Conservation (phyloP, 495 filamentous ascomycete genomes). For the Aspergillus incahuasiensis region DNA sequence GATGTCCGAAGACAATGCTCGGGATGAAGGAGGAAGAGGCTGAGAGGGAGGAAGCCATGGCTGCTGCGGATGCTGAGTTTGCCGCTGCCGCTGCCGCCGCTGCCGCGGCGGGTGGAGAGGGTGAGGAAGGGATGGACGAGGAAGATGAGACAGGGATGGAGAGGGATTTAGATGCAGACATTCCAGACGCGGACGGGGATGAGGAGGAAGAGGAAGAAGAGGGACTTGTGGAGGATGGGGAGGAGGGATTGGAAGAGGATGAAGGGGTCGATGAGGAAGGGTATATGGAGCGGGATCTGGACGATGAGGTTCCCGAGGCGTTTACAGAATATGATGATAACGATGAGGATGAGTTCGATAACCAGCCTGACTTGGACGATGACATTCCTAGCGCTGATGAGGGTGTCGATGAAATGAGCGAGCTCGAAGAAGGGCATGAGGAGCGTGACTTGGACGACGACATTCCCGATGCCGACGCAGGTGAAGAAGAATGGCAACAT, state of each 20-base stretch:
- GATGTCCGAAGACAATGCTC: conserved; percentile 69
- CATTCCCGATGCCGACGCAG: conserved; percentile 35
- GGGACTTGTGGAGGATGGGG: conserved; percentile 28
- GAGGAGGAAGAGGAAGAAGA: conserved; percentile 8
- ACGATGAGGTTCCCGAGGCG: conserved; percentile 49
- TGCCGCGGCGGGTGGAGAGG: conserved; percentile 25
- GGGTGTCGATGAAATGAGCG: conserved; percentile 26
- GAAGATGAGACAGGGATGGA: conserved; percentile 35
- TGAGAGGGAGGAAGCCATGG: conserved; percentile 74
- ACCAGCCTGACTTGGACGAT: conserved; percentile 41
- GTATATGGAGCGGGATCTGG: conserved; percentile 45
- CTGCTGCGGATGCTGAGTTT: conserved; percentile 62
- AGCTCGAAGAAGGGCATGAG: conserved; percentile 22
- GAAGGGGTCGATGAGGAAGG: conserved; percentile 39
- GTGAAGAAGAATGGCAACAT: conserved; percentile 51
- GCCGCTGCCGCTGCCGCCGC: conserved; percentile 58
- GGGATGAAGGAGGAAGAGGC: conserved; percentile 73
- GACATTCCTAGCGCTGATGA: conserved; percentile 36
- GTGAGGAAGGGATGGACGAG: conserved; percentile 28
- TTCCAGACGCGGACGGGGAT: conserved; percentile 32
- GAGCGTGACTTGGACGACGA: conserved; percentile 39
- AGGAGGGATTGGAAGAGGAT: conserved; percentile 25
- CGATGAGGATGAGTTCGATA: conserved; percentile 36
- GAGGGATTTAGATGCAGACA: conserved; percentile 46
- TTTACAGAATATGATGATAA: conserved; percentile 44